These are phyloP conservation scores for Rutidosis leptorrhynchoides DNA, from an alignment of 129 eudicot genomes.

Conservation along the genomic window DNA sequence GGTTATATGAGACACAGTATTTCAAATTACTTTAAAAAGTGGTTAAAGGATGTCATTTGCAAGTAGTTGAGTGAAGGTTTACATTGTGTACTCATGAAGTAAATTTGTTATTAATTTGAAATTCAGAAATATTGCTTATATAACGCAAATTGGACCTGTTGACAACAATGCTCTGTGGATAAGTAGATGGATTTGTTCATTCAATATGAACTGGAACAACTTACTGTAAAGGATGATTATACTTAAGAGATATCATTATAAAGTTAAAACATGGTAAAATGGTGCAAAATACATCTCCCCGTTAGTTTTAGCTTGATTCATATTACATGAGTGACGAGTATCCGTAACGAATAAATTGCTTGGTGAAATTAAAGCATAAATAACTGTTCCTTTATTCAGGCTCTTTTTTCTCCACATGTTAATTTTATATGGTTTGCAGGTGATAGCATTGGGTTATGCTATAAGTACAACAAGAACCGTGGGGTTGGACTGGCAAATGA, in stretches of 20 bases:
- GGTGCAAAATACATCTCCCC: background rate
- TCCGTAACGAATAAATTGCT: background rate
- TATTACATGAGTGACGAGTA: constrained; percentile 1
- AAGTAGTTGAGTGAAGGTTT: background rate
- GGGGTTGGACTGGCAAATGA: constrained; percentile 74
- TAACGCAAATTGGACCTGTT: background rate
- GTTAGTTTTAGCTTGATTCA: background rate
- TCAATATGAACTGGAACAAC: background rate
- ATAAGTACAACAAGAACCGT: constrained; percentile 69
- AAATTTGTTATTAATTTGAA: background rate
- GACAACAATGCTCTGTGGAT: background rate
- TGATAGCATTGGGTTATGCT: constrained; percentile 68
- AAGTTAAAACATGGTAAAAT: background rate
- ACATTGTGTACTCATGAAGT: background rate
- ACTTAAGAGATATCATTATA: background rate
- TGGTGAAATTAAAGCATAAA: background rate
- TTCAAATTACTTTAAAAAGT: too few species aligned
- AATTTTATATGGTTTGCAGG: constrained; percentile 35
- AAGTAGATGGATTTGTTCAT: background rate
- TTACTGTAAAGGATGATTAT: constrained; percentile 1
- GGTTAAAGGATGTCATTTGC: background rate
- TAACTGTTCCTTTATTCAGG: background rate
- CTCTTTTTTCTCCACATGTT: background rate
- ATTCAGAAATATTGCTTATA: background rate
- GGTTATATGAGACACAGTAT: background rate